Evolutionary conservation across 2,329 filamentous ascomycete species (phyloP), one percentile per base, ranked within the genome.

Genomic region (Colletotrichum sp.): DNA sequence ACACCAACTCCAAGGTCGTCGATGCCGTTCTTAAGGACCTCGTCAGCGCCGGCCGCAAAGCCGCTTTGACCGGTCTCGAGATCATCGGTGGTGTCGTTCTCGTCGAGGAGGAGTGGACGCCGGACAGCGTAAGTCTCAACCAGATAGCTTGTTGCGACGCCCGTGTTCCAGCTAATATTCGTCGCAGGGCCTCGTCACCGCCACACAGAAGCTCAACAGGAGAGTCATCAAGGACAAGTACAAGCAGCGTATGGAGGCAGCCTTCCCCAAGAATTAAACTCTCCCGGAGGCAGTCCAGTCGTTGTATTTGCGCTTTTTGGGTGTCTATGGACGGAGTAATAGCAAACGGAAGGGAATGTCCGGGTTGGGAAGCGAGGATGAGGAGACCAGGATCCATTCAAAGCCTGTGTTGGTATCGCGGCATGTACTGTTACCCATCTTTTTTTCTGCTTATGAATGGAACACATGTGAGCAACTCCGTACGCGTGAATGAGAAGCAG

Each of bases 71-170:
- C 2, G 87, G 90, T 12, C 92, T 97, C 73, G 95, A 97, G 86
- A 91, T 93, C 76, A 88, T 98, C 54, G 89, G 91, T 34, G 94
- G 93, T 65, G 92, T 96, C 24, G 93, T 96, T 31, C 83, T 98
- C 70, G 91, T 93, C 1, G 94, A 96, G 76, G 95, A 96, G 81
- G 95, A 97, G 83, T 98, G 95, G 95, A 96, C 93, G 69, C 94
- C 95, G 67, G 89, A 92, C 73, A 97, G 92, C 81, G 94, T 96
- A 87, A 92, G 94, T 90, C 72, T 27, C 27, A 31, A 7, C 13
- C 24, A 7, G 3, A 15, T 1, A 36, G 3, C 54, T 34, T 51
- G 55, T 6, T 38, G n/a, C 11, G n/a, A 13, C 29, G 29, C 15
- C n/a, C 9, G 13, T 16, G 27, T 29, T n/a, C 29, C 11, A 27